Base-by-base conservation (phyloP, 768 basidiomycete species). In the Tremella yokohamensis region DNA sequence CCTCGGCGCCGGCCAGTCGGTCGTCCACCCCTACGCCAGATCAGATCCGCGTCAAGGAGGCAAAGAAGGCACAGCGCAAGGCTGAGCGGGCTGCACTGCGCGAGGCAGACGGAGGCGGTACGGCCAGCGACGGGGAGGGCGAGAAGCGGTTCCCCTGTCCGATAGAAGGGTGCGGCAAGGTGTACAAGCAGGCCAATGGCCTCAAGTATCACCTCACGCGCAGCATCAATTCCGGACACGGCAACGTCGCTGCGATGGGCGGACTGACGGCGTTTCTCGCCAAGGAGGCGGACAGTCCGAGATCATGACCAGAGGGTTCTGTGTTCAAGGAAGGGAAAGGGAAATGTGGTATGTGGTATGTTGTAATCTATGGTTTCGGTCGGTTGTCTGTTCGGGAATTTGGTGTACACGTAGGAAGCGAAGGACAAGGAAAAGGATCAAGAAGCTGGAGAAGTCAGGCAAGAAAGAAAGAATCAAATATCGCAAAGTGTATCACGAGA, bases 151-250 rank as follows among this genome's bases (percentile, higher is more conserved):
- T 72, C 50, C 63, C 70, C 12, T 76, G 75, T 56, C 75, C 75
- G 6, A 70, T 76, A 20, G 72, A 73, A 40, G 75, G 75, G 8
- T 76, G 75, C 40, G 74, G 72, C 34, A 76, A 76, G 37, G 63
- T 64, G 44, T 76, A 76, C 54, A 74, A 74, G 56, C 75, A 76
- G 58, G 73, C 75, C 18, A 76, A 76, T 55, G 75, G 75, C 12
- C 56, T 76, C 34, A 74, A 75, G 44, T 76, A 76, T 55, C 75
- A 76, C 55, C 51, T 76, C 42, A 76, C 72, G 3, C 63, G 70
- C 16, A 70, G 68, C 16, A 75, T 76, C 53, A 76, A 76, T 52
- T 69, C 67, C 16, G 68, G 69, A 19, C 75, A 76, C 57, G 75
- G 73, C 7, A 70, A 72, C 61, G 61, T 74, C 13, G 66, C 73